Evolutionary conservation across 768 basidiomycete genomes (phyloP).

Genomic region (Psilocybe sp.): DNA sequence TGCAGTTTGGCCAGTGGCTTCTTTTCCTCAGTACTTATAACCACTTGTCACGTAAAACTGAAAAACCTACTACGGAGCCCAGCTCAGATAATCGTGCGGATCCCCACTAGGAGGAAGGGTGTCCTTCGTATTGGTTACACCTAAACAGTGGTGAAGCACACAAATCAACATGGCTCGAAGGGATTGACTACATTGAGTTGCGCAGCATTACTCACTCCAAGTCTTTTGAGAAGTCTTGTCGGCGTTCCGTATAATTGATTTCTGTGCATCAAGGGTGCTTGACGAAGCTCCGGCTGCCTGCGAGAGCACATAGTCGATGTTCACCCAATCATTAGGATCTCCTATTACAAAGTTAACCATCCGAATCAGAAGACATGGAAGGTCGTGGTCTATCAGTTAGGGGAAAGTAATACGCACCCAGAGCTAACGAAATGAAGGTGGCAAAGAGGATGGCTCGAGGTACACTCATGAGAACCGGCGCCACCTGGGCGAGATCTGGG

Average conservation of each 20-base stretch:
- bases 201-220: conserved; percentile 17
- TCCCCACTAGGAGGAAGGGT: conserved; percentile 27
- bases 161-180: conserved; percentile 21
- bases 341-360: conserved; percentile 22
- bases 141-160: conserved; percentile 13
- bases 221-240: conserved; percentile 27
- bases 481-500: too few relatives aligned
- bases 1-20: conserved; percentile 55
- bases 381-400: too few relatives aligned
- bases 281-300: conserved; percentile 17
- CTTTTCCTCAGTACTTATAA: neutral
- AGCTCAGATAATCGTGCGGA: conserved; percentile 50
- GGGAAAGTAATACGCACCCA: too few relatives aligned
- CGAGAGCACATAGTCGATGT: conserved; percentile 37
- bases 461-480: too few relatives aligned
- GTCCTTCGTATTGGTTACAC: conserved; percentile 27
- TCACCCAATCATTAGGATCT: conserved; percentile 50
- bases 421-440: too few relatives aligned
- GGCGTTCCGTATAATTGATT: conserved; percentile 34
- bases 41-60: neutral
- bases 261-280: conserved; percentile 29
- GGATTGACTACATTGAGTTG: neutral
- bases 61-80: conserved; percentile 49
- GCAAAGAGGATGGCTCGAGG: too few relatives aligned
- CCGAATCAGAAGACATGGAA: conserved; percentile 3